Evolutionary conservation across 352 stramenopile genomes (phyloP), one percentile per base, ranked within the genome.

Genomic region (Globisporangium iwayamae): DNA sequence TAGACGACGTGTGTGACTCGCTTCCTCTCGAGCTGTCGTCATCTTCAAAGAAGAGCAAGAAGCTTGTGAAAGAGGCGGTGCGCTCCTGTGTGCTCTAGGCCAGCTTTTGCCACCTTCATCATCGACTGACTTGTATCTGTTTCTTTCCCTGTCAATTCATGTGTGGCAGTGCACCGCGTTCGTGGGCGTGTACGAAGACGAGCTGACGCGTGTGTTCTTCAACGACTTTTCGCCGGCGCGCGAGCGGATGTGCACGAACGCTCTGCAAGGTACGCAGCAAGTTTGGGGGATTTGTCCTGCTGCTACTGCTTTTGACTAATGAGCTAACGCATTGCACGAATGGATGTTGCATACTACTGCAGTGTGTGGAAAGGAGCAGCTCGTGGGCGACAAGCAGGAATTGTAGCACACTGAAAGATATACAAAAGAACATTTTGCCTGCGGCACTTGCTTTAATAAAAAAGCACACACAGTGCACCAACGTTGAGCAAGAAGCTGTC

Each of bases 161-260:
- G 38, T n/a, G 34, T 38, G 54, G 1, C 48, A 94, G 85, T 94
- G 85, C 72, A 78, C 69, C n/a, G 74, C 82, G 56, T 94, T 94
- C 43, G 69, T 93, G 14, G 83, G 82, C 43, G 80, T 78, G 46
- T 94, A 89, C 67, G 85, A 91, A 65, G 82, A 94, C 62, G 82
- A 93, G 59, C 69, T 94, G 56, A 94, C 81, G 51, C 72, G 73
- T 18, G 68, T 72, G 1, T 94, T 92, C 57, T 94, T 91, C 73
- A 80, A 93, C 63, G 67, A 94, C 66, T 91, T 87, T 61, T 74
- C 79, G 43, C 81, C 85, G 5, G 79, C 82, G 9, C 82, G 78
- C 57, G 65, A 87, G 20, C 72, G 79, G n/a, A 75, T 89, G 69
- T 94, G 85, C 65, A 60, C 60, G 9, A 56, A 56, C 22, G 67